Percentiles rank a stretch among this genome's conserved stretches.
These are phyloP conservation scores for Bidens hawaiensis DNA, from an alignment of 140 eudicot genomes.

Conservation along the genomic window DNA sequence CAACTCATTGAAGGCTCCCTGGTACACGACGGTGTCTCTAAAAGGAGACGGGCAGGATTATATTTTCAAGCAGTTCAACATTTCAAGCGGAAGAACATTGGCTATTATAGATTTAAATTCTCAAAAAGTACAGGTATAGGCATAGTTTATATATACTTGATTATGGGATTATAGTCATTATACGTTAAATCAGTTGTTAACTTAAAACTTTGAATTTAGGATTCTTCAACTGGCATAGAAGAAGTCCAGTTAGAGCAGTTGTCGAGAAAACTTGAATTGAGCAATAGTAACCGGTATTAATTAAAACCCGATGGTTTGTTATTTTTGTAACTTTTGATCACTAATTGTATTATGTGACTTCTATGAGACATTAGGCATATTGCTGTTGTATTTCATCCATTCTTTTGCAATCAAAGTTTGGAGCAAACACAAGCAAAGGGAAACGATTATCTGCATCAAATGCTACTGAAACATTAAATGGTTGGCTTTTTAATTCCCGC, in stretches of 20 bases:
- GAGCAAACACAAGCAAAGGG: constrained; percentile 21
- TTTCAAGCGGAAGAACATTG: constrained; percentile 38
- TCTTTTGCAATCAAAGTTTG: constrained; percentile 34
- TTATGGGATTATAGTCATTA: neutral
- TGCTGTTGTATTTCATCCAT: constrained; percentile 50
- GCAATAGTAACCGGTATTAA: constrained; percentile 55
- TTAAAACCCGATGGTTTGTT: neutral
- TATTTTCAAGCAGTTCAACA: constrained; percentile 30
- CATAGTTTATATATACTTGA: neutral
- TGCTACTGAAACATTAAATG: constrained; percentile 42
- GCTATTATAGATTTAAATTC: constrained; percentile 47
- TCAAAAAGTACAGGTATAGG: constrained; percentile 38
- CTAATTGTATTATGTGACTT: neutral
- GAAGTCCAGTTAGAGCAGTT: constrained; percentile 35
- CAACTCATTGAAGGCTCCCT: constrained; percentile 38
- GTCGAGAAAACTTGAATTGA: constrained; percentile 43
- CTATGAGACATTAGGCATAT: constrained; percentile 46
- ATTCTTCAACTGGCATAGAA: constrained; percentile 26
- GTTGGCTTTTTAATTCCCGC: too few relatives aligned
- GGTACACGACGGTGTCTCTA: constrained; percentile 49
- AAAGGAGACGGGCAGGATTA: constrained; percentile 25
- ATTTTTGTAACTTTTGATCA: neutral
- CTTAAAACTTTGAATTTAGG: constrained; percentile 34
- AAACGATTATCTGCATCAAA: constrained; percentile 24
- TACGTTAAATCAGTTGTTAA: too few relatives aligned